Conservation (phyloP, 169 alveolate genomes). For the Babesia bovis region DNA sequence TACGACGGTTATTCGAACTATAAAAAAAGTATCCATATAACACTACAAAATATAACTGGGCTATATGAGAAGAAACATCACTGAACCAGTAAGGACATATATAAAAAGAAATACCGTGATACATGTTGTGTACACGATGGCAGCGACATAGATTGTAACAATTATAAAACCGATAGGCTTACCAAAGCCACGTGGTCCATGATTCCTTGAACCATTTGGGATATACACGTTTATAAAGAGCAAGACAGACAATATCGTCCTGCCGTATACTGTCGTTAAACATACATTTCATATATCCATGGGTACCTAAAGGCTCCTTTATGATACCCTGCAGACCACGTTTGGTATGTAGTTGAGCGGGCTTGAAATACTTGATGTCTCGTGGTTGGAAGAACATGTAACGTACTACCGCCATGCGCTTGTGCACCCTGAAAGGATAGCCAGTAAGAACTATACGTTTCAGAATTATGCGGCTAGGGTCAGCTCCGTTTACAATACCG, state of each 20-base stretch:
- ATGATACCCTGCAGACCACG: constrained; percentile 97
- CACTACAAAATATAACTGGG: too few relatives aligned
- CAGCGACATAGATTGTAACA: too few relatives aligned
- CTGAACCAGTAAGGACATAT: too few relatives aligned
- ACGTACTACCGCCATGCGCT: constrained; percentile 93
- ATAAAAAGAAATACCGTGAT: too few relatives aligned
- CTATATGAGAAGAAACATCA: too few relatives aligned
- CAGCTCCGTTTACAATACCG: constrained; percentile 89
- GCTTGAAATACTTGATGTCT: constrained; percentile 95
- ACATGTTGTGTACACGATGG: too few relatives aligned
- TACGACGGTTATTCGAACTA: too few relatives aligned
- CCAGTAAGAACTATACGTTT: constrained; percentile 97
- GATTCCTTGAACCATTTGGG: constrained; percentile 86
- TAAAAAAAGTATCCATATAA: too few relatives aligned
- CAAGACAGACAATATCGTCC: constrained; percentile 92
- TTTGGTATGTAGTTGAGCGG: constrained; percentile 96
- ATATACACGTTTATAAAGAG: constrained; percentile 90
- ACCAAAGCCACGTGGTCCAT: constrained; percentile 70
- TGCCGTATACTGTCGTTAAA: constrained; percentile 93
- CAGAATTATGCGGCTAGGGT: constrained; percentile 91
- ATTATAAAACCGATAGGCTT: too few relatives aligned
- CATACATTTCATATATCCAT: constrained; percentile 98
- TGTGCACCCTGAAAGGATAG: constrained; percentile 92
- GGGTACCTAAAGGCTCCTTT: constrained; percentile 97
- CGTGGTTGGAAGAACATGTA: constrained; percentile 97